Evolutionary conservation across 768 basidiomycete species (phyloP), one percentile per base, ranked within the genome.

Genomic region (Vishniacozyma victoriae): DNA sequence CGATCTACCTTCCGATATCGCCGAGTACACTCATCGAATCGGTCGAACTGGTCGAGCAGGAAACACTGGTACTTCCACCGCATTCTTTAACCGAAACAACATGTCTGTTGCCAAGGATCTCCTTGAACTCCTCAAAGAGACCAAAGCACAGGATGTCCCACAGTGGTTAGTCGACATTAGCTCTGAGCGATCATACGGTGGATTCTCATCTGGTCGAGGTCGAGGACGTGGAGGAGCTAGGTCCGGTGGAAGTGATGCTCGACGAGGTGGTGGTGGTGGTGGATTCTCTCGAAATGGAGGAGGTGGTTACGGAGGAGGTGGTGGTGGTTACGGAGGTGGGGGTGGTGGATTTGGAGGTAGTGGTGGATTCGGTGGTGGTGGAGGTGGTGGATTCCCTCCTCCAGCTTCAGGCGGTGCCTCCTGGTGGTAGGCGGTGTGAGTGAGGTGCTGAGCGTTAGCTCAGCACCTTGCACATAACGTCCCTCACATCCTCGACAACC

Each of bases 41-140:
- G 90, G 90, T 78, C 86, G 91, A 78, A 93, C 91, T 13, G 95
- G 95, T 37, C 92, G 95, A 80, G 95, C 95, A 7, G 95, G 95
- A 41, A 99, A 99, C 78, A 88, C 86, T 11, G 95, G 95, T 77
- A 79, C 84, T 57, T 84, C 86, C 20, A 99, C 95, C 13, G 90
- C 93, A 4, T 97, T 99, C 79, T 75, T 76, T 73, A 76, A 76
- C 75, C 80, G 88, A 13, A 85, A 86, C 45, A 96, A 95, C 76
- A 84, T 83, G 72, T 86, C 86, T 71, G 91, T 96, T 52, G 89
- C 86, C 46, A 81, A 84, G 48, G 92, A 95, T 62, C 78, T 99
- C 37, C 76, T 99, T 42, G 93, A 96, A 71, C 80, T 99, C 3
- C 80, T 99, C 19, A 81, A 87, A 44, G 93, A 99, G 74, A 92